Evolutionary conservation across 2,329 filamentous ascomycete genomes (phyloP).

Genomic region (Cladosporium sp.): DNA sequence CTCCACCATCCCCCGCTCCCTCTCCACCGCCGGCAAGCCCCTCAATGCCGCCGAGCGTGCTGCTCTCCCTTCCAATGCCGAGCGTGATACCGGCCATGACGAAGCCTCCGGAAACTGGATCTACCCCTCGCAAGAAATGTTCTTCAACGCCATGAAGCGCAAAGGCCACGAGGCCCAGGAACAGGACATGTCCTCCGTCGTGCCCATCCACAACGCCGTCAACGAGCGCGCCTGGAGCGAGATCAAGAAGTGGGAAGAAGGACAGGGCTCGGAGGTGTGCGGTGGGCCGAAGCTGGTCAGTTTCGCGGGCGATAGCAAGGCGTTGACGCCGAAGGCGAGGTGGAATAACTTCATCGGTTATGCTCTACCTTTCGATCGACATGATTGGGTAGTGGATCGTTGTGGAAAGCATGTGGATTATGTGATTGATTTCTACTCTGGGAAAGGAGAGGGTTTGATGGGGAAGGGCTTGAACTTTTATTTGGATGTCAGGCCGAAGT

Average conservation of each 20-base stretch:
- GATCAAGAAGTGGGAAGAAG: slow-evolving; percentile 85
- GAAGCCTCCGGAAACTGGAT: slow-evolving; percentile 83
- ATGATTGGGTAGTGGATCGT: slow-evolving; percentile 95
- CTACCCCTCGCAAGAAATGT: slow-evolving; percentile 95
- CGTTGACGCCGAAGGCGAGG: slow-evolving; percentile 78
- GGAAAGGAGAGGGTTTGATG: slow-evolving; percentile 49
- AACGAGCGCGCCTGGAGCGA: slow-evolving; percentile 96
- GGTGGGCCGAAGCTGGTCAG: slow-evolving; percentile 79
- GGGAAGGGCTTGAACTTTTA: slow-evolving; percentile 62
- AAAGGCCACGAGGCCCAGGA: slow-evolving; percentile 75
- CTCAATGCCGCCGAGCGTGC: slow-evolving; percentile 42
- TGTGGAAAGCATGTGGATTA: slow-evolving; percentile 88
- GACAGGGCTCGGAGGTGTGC: slow-evolving; percentile 63
- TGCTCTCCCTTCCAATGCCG: slow-evolving; percentile 66
- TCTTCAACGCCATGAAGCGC: slow-evolving; percentile 94
- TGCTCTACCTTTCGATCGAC: slow-evolving; percentile 86
- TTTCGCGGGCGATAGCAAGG: slow-evolving; percentile 69
- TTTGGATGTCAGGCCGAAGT: slow-evolving; percentile 65
- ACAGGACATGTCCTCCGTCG: slow-evolving; percentile 83
- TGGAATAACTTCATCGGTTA: slow-evolving; percentile 83
- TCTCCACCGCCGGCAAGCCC: slow-evolving; percentile 39
- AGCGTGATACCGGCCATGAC: slow-evolving; percentile 75
- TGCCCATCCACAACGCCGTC: slow-evolving; percentile 97
- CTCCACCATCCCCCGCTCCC: slow-evolving; percentile 68
- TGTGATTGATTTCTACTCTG: slow-evolving; percentile 96